These are phyloP conservation scores for Xylariaceae sp. DNA, from an alignment of 2,329 filamentous ascomycete species.

Conservation along the genomic window DNA sequence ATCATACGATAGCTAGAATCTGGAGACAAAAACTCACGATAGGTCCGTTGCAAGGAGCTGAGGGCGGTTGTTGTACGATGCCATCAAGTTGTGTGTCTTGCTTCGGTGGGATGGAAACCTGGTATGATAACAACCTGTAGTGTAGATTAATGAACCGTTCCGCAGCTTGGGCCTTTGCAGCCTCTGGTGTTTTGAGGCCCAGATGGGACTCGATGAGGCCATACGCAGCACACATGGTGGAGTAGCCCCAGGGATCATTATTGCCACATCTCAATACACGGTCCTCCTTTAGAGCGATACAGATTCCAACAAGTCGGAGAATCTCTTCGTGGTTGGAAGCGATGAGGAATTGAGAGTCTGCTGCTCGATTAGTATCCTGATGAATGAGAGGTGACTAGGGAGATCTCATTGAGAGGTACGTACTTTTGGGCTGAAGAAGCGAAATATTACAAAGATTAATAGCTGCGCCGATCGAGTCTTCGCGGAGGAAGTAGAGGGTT, in stretches of 20 bases:
- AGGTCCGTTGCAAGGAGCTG: slow-evolving; percentile 21
- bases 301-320: slow-evolving; percentile 56
- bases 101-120: slow-evolving; percentile 40
- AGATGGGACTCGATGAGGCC: slow-evolving; percentile 56
- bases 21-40: slow-evolving; percentile 29
- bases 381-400: background rate
- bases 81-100: slow-evolving; percentile 25
- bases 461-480: slow-evolving; percentile 54
- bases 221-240: slow-evolving; percentile 56
- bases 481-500: slow-evolving; percentile 54
- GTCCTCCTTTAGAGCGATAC: slow-evolving; percentile 56
- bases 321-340: slow-evolving; percentile 58
- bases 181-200: slow-evolving; percentile 50
- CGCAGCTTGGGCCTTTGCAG: slow-evolving; percentile 53
- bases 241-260: slow-evolving; percentile 60
- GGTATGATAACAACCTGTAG: slow-evolving; percentile 51
- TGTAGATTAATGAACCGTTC: slow-evolving; percentile 56
- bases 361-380: slow-evolving; percentile 11
- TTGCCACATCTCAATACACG: slow-evolving; percentile 56
- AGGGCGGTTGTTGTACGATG: slow-evolving; percentile 21
- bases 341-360: slow-evolving; percentile 54
- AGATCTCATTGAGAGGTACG: background rate
- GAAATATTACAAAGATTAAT: slow-evolving; percentile 58
- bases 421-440: slow-evolving; percentile 51
- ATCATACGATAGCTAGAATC: background rate